These are phyloP conservation scores for Lagenidium giganteum DNA, from an alignment of 352 stramenopile species.

Conservation along the genomic window DNA sequence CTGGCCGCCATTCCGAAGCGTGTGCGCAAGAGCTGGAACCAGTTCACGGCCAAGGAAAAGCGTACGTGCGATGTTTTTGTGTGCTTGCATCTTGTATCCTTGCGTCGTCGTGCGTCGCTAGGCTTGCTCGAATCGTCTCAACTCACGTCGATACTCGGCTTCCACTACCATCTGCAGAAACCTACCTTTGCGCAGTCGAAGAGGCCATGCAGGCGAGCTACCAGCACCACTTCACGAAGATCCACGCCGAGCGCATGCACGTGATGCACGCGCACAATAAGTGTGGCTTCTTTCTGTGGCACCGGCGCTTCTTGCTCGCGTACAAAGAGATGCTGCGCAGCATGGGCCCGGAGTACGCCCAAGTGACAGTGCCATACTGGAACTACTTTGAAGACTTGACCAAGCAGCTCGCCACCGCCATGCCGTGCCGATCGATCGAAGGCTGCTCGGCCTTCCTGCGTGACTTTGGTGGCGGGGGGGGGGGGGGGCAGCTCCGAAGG, in stretches of 20 bases:
- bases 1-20: too few species aligned
- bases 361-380: constrained; percentile 20
- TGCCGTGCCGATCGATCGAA: constrained; percentile 10
- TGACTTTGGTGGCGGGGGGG: constrained; percentile 16
- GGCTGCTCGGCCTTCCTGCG: constrained; percentile 14
- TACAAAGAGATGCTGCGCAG: constrained; percentile 24
- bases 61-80: constrained; percentile 1
- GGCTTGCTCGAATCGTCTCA: too few species aligned
- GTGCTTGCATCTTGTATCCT: too few species aligned
- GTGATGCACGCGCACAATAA: constrained; percentile 14
- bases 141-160: too few species aligned
- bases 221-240: constrained; percentile 14
- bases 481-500: constrained; percentile 6
- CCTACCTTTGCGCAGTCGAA: constrained; percentile 13
- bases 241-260: constrained; percentile 10
- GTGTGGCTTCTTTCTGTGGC: constrained; percentile 18
- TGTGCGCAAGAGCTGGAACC: constrained; percentile 12
- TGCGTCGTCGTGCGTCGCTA: too few species aligned
- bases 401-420: constrained; percentile 6
- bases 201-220: constrained; percentile 17
- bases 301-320: constrained; percentile 18
- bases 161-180: too few species aligned
- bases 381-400: constrained; percentile 21
- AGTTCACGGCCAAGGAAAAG: constrained; percentile 10
- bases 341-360: constrained; percentile 12